Base-by-base conservation (phyloP, 2,329 filamentous ascomycete species). In the Pyrenophora teres region DNA sequence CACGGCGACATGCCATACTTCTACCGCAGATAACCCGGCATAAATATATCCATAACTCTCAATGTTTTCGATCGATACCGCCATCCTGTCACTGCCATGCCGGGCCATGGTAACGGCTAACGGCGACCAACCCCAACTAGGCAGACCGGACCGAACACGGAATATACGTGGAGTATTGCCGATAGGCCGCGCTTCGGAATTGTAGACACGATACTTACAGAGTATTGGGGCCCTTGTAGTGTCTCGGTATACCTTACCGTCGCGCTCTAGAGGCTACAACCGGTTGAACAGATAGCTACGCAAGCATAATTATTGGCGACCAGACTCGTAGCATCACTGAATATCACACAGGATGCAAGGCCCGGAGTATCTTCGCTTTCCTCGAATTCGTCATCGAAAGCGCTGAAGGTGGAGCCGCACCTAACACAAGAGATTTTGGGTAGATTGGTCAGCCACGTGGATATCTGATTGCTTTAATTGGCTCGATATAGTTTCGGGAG, bases 101-200 rank as follows among this genome's bases (percentile, higher is more conserved):
- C 25, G 36, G 40, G 18, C 25, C 44, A 40, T 32, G 30, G n/a
- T 16, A 19, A 2, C 2, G 2, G 6, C 9, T 6, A 40, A 27
- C 16, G 18, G 36, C 16, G 10, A 33, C 44, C 39, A 23, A 31
- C 16, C 13, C 6, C 32, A n/a, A 30, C 36, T 15, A 40, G 13
- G 16, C 4, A 25, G n/a, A 1, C 25, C 44, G 44, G 44, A 13
- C 44, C 44, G 44, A 46, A 46, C 40, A 13, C 36, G 36, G 27
- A 5, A 33, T 40, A 13, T 15, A n/a, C 8, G 36, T 33, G 16
- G 6, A 46, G 27, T 46, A 32, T 2, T 27, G 18, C 27, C 27
- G 44, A 46, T 36, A 25, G 9, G 18, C n/a, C 19, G 15, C 0
- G 6, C 42, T 4, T n/a, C 16, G 15, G 42, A n/a, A 5, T 46